Conservation (phyloP, 495 filamentous ascomycete genomes). For the Hamigera avellanea region DNA sequence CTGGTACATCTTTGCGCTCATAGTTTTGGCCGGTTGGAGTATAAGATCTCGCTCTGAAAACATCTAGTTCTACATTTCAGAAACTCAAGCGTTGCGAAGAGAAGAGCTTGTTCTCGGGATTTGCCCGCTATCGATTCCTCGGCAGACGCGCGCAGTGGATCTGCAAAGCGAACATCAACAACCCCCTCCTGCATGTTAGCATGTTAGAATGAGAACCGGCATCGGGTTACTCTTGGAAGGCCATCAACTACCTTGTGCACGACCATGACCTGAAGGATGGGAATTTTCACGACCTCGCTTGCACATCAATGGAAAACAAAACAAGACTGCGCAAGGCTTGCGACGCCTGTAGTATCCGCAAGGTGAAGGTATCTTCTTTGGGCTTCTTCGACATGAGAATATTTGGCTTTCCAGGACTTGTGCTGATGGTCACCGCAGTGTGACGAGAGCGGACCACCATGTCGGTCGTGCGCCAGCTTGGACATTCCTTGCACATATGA, state of each 20-base stretch:
- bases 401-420: not conserved
- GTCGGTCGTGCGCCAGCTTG: slow-evolving; percentile 65
- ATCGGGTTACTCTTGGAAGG: not conserved
- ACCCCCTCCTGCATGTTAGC: too few relatives aligned
- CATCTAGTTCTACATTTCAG: too few relatives aligned
- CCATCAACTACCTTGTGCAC: not conserved
- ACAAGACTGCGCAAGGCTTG: slow-evolving; percentile 64
- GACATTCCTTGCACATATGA: slow-evolving; percentile 78
- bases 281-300: slow-evolving; percentile 9
- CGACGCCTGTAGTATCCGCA: slow-evolving; percentile 74
- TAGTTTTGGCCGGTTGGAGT: too few relatives aligned
- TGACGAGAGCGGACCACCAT: slow-evolving; percentile 69
- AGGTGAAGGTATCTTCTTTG: slow-evolving; percentile 80
- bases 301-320: slow-evolving; percentile 28
- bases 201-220: too few relatives aligned
- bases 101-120: too few relatives aligned
- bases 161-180: too few relatives aligned
- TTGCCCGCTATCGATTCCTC: too few relatives aligned
- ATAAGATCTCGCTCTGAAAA: too few relatives aligned
- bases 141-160: too few relatives aligned
- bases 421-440: slow-evolving; percentile 40
- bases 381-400: too few relatives aligned
- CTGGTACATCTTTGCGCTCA: too few relatives aligned
- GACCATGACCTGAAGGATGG: slow-evolving; percentile 17
- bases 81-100: too few relatives aligned